phyloP scores from a whole-genome alignment of 2,329 filamentous ascomycete genomes.

The Verticillium dahliae region DNA sequence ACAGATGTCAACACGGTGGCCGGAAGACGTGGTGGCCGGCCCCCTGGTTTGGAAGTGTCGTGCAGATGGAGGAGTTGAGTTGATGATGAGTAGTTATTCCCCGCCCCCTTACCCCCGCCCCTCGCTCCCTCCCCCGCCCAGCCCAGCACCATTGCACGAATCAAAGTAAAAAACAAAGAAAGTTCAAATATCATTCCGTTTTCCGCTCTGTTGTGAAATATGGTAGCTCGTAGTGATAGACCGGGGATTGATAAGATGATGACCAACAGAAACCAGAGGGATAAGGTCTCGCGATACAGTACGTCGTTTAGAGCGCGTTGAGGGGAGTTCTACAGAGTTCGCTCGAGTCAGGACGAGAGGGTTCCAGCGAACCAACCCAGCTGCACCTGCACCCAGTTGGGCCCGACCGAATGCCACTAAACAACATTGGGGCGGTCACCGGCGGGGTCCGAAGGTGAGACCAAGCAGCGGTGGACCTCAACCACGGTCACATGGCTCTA shows the following conservation, averaged over 20 bases:
- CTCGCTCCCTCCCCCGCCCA: background rate
- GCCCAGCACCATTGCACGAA: background rate
- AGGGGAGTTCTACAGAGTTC: too few relatives aligned
- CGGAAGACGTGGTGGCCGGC: background rate
- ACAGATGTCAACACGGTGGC: background rate
- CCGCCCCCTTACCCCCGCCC: background rate
- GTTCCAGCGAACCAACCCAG: too few relatives aligned
- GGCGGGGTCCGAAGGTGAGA: slow-evolving; percentile 1
- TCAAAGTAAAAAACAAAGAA: background rate
- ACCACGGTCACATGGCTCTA: background rate
- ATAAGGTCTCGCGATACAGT: background rate
- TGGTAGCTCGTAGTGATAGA: background rate
- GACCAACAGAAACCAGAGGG: background rate
- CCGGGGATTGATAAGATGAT: background rate
- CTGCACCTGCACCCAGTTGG: background rate
- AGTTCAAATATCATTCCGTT: background rate
- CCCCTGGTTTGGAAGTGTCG: background rate
- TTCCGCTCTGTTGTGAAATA: too few relatives aligned
- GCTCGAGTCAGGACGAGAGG: too few relatives aligned
- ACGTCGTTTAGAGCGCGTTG: too few relatives aligned
- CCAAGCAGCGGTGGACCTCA: background rate
- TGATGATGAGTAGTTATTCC: background rate
- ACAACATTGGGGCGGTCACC: background rate
- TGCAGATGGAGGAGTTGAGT: background rate
- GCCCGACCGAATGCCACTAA: background rate